Percentiles rank a stretch among this genome's conserved stretches.
phyloP scores from a whole-genome alignment of 257 asterid genomes.

The Plantago major region DNA sequence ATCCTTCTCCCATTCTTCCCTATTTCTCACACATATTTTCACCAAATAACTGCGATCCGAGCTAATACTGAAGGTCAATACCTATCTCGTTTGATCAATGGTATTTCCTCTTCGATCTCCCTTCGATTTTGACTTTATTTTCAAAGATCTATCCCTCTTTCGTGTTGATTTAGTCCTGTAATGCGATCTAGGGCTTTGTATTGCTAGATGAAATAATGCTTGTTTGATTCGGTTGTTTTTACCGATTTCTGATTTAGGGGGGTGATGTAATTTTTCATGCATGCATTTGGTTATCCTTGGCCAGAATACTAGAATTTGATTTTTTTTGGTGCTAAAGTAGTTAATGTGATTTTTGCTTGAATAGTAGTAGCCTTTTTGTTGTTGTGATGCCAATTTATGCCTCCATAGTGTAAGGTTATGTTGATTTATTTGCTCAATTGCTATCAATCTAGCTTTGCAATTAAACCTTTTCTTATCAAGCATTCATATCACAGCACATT shows the following conservation, averaged over 20 bases:
- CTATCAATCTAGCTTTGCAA: too few species aligned
- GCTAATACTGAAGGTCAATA: conserved; percentile 35
- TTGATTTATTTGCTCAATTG: too few species aligned
- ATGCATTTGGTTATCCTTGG: conserved; percentile 20
- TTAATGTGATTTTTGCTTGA: conserved; percentile 9
- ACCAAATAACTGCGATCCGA: neutral
- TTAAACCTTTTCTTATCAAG: too few species aligned
- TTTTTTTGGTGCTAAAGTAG: conserved; percentile 11
- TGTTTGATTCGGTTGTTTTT: too few species aligned
- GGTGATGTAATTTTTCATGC: neutral
- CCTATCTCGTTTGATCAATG: conserved; percentile 51
- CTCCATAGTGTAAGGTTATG: too few species aligned
- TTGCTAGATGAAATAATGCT: neutral
- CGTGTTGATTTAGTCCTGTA: conserved; percentile 10
- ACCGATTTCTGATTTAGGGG: too few species aligned
- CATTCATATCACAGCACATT: too few species aligned
- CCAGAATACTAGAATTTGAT: neutral
- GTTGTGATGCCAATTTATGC: too few species aligned
- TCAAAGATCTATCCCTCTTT: conserved; percentile 29
- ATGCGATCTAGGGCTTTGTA: conserved; percentile 17
- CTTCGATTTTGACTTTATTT: conserved; percentile 9
- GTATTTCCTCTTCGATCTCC: conserved; percentile 35
- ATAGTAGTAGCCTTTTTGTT: too few species aligned
- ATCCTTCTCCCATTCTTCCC: too few species aligned
- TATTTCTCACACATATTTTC: neutral